Evolutionary conservation across 2,329 filamentous ascomycete species (phyloP), one percentile per base, ranked within the genome.

Genomic region (Trematosphaeria pertusa): DNA sequence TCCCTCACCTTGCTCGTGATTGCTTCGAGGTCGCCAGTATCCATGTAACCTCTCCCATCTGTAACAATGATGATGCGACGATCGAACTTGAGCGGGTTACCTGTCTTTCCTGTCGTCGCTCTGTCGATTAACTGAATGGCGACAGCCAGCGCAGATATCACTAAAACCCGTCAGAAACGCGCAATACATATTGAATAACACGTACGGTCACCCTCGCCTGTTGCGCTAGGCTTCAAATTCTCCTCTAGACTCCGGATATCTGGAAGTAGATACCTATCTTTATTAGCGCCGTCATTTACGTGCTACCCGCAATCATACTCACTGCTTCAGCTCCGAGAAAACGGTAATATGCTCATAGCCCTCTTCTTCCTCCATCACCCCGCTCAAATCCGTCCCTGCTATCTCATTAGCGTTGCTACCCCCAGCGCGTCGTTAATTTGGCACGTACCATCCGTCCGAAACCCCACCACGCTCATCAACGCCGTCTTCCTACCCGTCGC

Each of bases 81-180:
- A 34, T 67, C 66, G 37, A 62, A 73, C 51, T 71, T 72, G 5
- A 73, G 56, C 10, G 58, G 56, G 12, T 67, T 69, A 21, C 67
- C 67, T 28, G 64, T 84, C 87, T 61, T 90, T 82, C 59, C 83
- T 85, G 75, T 86, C 92, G 75, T 96, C 91, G 52, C 81, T 65
- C 89, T 88, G 72, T 87, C 92, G 45, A 99, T 96, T 87, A 97
- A 91, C 56, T 92, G 83, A 24, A 94, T 84, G 0, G 91, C 94
- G 38, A 97, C 73, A 30, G 96, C 86, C 48, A 97, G 80, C 3
- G 92, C 91, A 1, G 92, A 97, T 22, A 97, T 83, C 24, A 82
- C 80, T 83, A 38, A 0, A 24, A 2, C 24, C 8, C 17, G 21
- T 64, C 54, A 63, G 68, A 41, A 19, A 22, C 2, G 10, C 15